These are phyloP conservation scores for Biscogniauxia mediterranea DNA, from an alignment of 2,329 filamentous ascomycete species.

Conservation along the genomic window DNA sequence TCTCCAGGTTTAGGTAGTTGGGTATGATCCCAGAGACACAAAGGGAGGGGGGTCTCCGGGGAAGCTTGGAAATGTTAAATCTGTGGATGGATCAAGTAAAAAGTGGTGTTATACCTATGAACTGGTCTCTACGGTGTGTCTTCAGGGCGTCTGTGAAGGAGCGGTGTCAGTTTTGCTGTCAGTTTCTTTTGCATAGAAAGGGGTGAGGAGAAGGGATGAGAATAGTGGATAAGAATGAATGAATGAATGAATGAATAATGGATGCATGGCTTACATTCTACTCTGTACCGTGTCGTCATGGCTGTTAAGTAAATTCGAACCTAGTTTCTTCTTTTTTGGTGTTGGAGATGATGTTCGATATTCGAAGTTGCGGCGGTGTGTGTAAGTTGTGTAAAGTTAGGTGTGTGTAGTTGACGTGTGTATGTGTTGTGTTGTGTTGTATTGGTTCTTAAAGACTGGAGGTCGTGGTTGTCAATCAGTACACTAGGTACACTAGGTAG, in stretches of 20 bases:
- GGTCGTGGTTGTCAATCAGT: too few species aligned
- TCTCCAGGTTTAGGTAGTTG: neutral
- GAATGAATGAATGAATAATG: too few species aligned
- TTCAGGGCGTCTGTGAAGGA: conserved; percentile 57
- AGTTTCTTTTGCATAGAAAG: conserved; percentile 2
- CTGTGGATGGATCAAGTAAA: neutral
- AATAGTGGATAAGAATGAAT: neutral
- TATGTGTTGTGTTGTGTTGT: too few species aligned
- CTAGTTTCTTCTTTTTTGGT: neutral
- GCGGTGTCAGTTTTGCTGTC: conserved; percentile 16
- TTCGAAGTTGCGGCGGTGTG: neutral
- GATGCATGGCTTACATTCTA: conserved; percentile 62
- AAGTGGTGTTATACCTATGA: conserved; percentile 60
- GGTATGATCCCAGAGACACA: neutral
- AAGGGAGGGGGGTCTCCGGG: neutral
- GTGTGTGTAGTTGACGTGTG: neutral
- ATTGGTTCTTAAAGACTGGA: too few species aligned
- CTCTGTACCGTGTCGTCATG: conserved; percentile 66
- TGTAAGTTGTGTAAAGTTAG: neutral
- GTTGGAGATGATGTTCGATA: neutral
- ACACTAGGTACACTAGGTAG: too few species aligned
- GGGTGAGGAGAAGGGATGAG: neutral
- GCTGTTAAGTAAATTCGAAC: conserved; percentile 20
- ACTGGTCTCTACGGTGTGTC: conserved; percentile 87
- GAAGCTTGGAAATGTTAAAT: neutral